Evolutionary conservation across 768 basidiomycete species (phyloP), one percentile per base, ranked within the genome.

Genomic region (Hericium coralloides): DNA sequence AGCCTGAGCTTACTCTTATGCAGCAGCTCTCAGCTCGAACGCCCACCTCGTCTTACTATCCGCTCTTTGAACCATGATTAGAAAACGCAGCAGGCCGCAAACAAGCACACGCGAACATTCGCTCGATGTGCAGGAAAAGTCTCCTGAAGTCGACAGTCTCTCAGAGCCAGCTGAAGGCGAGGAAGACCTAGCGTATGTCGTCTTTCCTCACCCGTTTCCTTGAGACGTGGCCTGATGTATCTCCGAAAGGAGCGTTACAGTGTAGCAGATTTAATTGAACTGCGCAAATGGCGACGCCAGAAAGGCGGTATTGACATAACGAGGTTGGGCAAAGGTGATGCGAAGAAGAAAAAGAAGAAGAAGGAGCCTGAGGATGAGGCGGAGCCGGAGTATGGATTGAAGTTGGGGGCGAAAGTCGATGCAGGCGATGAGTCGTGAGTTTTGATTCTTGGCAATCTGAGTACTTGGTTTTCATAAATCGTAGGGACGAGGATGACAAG

Each of bases 301-400:
- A 75, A 89, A 56, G 81, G 85, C 65, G 95, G 95, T 1, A 97
- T 98, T 52, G 93, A 97, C 63, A 79, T 83, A 1, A 76, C 83
- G 50, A 94, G 87, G 66, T 74, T 99, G 14, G 91, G 85, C 68
- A 84, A 87, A 60, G 95, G 95, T 0, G 93, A 92, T 65, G 76
- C 68, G 9, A 86, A 81, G 73, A 87, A 82, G 76, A 87, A 80
- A 73, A 79, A 79, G 66, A 83, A 84, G 66, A 73, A 77, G 52
- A 71, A 71, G 15, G 66, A 71, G 18, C 81, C 80, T 51, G 74
- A 72, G 49, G 68, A 64, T 26, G 64, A 65, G 22, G 60, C 53
- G 47, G 81, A 82, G 56, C 74, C 75, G 12, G 62, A 73, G 60
- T 80, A 81, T 22, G 87, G 89, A 0, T 64, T 90, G 65, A 76